Conservation (phyloP, 164 flowering plant genomes). For the Cinnamomum micranthum region DNA sequence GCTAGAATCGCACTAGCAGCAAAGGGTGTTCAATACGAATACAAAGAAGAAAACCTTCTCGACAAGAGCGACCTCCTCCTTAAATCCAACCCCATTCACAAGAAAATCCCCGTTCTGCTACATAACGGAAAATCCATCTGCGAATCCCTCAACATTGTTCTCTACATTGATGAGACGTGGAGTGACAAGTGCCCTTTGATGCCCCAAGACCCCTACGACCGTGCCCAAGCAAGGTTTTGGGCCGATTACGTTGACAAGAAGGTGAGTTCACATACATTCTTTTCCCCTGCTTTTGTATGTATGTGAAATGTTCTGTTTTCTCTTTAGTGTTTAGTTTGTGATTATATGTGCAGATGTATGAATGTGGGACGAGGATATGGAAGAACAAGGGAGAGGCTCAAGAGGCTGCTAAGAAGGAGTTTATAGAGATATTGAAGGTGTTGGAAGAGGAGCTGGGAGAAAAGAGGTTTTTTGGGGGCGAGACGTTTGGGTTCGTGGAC, state of each 20-base stretch:
- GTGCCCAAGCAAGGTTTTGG: conserved; percentile 20
- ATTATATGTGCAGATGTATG: neutral
- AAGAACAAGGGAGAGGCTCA: conserved; percentile 15
- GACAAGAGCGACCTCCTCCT: conserved; percentile 16
- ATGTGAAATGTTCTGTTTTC: no score
- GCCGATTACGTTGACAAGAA: conserved; percentile 17
- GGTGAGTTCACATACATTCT: neutral
- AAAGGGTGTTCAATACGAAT: conserved; percentile 30
- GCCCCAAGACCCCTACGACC: conserved; percentile 17
- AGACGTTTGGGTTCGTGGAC: conserved; percentile 15
- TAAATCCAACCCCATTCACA: conserved; percentile 19
- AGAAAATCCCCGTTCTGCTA: conserved; percentile 23
- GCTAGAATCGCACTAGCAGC: conserved; percentile 30
- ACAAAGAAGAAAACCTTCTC: conserved; percentile 17
- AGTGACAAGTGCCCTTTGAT: conserved; percentile 12
- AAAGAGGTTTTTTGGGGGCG: conserved; percentile 17
- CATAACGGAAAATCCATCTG: conserved; percentile 20
- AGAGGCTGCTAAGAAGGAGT: conserved; percentile 13
- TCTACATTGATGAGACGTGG: conserved; percentile 22
- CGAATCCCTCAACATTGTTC: conserved; percentile 24
- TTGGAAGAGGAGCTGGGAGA: conserved; percentile 21
- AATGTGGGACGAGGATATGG: conserved; percentile 6
- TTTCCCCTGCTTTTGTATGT: neutral
- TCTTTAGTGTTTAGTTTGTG: neutral
- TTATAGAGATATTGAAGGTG: conserved; percentile 12